Base-by-base conservation (phyloP, 495 filamentous ascomycete genomes). In the Thozetella sp. region DNA sequence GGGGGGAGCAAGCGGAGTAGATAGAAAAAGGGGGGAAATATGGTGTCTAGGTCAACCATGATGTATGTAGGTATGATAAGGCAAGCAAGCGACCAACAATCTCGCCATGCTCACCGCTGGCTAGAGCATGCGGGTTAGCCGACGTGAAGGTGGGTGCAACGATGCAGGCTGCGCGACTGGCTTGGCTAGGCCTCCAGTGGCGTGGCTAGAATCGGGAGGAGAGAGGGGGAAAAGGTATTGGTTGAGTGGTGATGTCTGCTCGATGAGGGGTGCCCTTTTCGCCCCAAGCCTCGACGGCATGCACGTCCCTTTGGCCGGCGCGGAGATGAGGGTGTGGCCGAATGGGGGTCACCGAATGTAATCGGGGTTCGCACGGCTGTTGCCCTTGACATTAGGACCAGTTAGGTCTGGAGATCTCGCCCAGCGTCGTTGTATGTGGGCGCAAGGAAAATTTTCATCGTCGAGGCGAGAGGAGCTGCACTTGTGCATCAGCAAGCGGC, bases 181-280 rank as follows among this genome's bases (percentile, higher is more conserved):
- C 52, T 59, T 6, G 30, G 30, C 30, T 15, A 22, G 43, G 56
- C 1, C 56, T 57, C 20, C 61, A 71, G 57, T 55, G 60, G 25
- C 53, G 61, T 10, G 45, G 59, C 11, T 54, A 68, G 27, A 67
- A 67, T 22, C 43, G 65, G 12, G 66, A 61, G 22, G 63, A 63
- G 24, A 60, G 60, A 27, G 58, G 62, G 43, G 63, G 56, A 13
- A 57, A 64, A 22, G 57, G 63, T 63, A 63, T 67, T 67, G 61
- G 64, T 54, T 51, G 45, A 56, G 64, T 67, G 61, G 61, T 67
- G 64, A 63, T 55, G 55, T 45, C 58, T 60, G 59, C 58, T 62
- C 55, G 63, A 59, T 50, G 40, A 59, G 52, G 57, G 64, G 58
- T 37, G 30, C 6, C 30, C 15, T 6, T 37, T 6, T 6, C 6